Conservation (phyloP, 352 stramenopile species). For the Phytophthora aleatoria region DNA sequence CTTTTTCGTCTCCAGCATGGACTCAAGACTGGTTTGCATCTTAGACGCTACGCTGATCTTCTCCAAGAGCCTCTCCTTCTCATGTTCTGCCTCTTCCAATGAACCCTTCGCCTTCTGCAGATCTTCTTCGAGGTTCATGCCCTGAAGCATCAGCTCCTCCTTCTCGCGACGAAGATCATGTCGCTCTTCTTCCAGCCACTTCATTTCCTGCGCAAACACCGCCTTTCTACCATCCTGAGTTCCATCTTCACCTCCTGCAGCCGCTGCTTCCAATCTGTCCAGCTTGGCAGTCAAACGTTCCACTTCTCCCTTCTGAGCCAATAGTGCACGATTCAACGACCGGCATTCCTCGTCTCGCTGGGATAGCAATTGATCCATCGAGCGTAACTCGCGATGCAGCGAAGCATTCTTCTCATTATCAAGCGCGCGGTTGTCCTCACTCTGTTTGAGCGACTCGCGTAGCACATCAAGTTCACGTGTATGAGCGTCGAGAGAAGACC, state of each 20-base stretch:
- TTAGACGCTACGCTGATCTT: slow-evolving; percentile 42
- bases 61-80: slow-evolving; percentile 57
- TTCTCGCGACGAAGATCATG: slow-evolving; percentile 57
- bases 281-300: slow-evolving; percentile 53
- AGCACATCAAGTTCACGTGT: slow-evolving; percentile 64
- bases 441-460: slow-evolving; percentile 59
- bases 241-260: slow-evolving; percentile 11
- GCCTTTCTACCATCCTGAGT: slow-evolving; percentile 29
- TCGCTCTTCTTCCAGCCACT: slow-evolving; percentile 75
- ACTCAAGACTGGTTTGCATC: slow-evolving; percentile 46
- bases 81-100: slow-evolving; percentile 39
- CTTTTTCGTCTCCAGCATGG: slow-evolving; percentile 64
- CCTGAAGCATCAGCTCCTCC: slow-evolving; percentile 58
- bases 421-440: slow-evolving; percentile 52
- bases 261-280: slow-evolving; percentile 32
- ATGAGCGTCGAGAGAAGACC: slow-evolving; percentile 44
- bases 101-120: slow-evolving; percentile 48
- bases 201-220: slow-evolving; percentile 65
- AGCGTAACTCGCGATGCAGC: slow-evolving; percentile 65
- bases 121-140: slow-evolving; percentile 65
- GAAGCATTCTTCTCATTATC: slow-evolving; percentile 77
- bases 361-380: slow-evolving; percentile 73
- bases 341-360: slow-evolving; percentile 78
- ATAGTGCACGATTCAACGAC: slow-evolving; percentile 56
- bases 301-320: slow-evolving; percentile 60